Base-by-base conservation (phyloP, 495 filamentous ascomycete species). In the Penicillium parvum region DNA sequence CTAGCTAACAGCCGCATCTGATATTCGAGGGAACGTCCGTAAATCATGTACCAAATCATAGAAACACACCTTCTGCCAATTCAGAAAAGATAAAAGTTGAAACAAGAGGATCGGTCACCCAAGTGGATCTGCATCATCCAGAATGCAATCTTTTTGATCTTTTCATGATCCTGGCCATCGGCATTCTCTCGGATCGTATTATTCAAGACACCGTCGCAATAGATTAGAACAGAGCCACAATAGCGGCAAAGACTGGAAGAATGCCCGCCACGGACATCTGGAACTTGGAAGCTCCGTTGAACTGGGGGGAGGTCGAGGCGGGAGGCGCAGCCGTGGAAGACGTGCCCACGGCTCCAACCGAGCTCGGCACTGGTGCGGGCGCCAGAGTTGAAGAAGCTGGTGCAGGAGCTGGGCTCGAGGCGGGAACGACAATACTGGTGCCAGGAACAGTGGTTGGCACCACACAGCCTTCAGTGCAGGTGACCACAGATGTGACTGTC, bases 221-320 rank as follows among this genome's bases (percentile, higher is more conserved):
- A 17, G 15, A 39, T 53, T 50, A 61, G 18, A 58, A 17, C 38
- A 55, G 33, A 21, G 45, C 45, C 28, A 50, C 25, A 9, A 51
- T 25, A 21, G 55, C 19, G 14, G 43, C 54, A 0, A 61, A 15
- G n/a, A 45, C 49, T 10, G 57, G 57, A 5, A 61, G 20, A 5
- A 61, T n/a, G 10, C 45, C 54, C 7, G 34, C 37, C 15, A 58
- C 9, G 1, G 54, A 53, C 18, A 38, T 55, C 40, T 61, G 40
- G 45, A 45, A 52, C 28, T 53, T 53, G 3, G 57, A 40, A 22
- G 54, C 57, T 9, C 37, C 47, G 33, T 58, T 61, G 37, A 49
- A 61, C 4, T 19, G 35, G 26, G 57, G 51, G 0, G 32, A 47
- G 18, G 44, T 44, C 17, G 52, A 30, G 40, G 47, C 41, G 19